Evolutionary conservation across 2,329 filamentous ascomycete species (phyloP), one percentile per base, ranked within the genome.

Genomic region (Graphiopsis chlorocephala): DNA sequence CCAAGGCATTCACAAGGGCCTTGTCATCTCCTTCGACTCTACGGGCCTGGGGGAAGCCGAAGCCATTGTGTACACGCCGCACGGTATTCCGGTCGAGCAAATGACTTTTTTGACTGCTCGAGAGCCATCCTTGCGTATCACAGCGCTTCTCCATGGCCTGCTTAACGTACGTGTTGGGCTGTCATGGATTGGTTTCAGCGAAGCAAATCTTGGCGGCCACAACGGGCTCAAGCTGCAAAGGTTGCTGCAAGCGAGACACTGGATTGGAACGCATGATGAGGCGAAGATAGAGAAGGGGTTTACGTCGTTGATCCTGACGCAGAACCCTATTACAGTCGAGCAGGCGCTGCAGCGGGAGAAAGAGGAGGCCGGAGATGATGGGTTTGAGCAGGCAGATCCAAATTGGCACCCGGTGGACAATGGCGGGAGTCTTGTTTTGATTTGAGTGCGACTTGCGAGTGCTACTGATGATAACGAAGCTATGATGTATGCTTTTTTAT

Each of bases 241-340:
- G 17, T 74, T 82, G 4, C 74, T 85, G 31, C 77, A 80, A 1
- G 84, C 86, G 0, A 83, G 79, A 68, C 90, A 89, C 70, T 90
- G 87, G 88, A 76, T 90, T 20, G 83, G 82, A 0, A 90, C 88
- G 28, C 87, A 90, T 69, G 87, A 89, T 68, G 87, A 89, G 73
- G 77, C 84, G 4, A 89, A 89, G 74, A 81, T 75, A 61, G 86
- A 85, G 0, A 81, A 81, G 0, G 86, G 87, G 0, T 69, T 89
- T 5, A 82, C 89, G 11, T 81, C 75, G 1, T 82, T 78, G 77
- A 84, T 76, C 75, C 77, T 84, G 64, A 74, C 72, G 35, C 69
- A 81, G 35, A 81, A 77, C 57, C 71, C 77, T 0, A 74, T 80
- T 68, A 81, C 75, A 0, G 45, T 83, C 12, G 74, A 79, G 58